Base-by-base conservation (phyloP, 352 stramenopile genomes). In the Globisporangium irregulare region DNA sequence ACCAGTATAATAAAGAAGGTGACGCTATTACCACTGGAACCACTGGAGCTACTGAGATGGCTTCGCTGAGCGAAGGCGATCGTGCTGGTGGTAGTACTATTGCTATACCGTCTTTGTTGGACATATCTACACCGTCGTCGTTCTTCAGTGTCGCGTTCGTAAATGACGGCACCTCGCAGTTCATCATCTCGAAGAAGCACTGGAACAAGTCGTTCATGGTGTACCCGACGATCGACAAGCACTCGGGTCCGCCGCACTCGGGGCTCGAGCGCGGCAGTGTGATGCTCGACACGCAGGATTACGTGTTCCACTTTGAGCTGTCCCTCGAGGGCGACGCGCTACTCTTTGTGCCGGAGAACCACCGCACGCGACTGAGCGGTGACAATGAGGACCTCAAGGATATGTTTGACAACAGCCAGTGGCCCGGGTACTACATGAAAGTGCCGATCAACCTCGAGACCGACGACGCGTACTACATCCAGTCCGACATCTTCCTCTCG, bases 151-250 rank as follows among this genome's bases (percentile, higher is more conserved):
- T 86, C n/a, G 68, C 72, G 8, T 76, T 81, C 32, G 67, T 69
- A 24, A 59, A 55, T 5, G 65, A 75, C 18, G 72, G 75, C 15
- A 64, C 62, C 4, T 48, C 79, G 1, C 60, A 81, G 7, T 92
- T 92, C 62, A 72, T 82, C 10, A 65, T 93, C 18, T 76, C 69
- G 43, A 91, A 93, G 70, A 36, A 67, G 22, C 64, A 80, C 51
- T 90, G 79, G 80, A 89, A 89, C 63, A 66, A 73, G 18, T 88
- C 81, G 14, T 93, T 91, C 61, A 76, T 93, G 34, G 83, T 93
- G 50, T 89, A 88, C 48, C 80, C 85, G 36, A 92, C 80, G 15
- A 78, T 92, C 12, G 81, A 81, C 6, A 89, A 82, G 62, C 77
- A 79, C 48, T 79, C 81, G 32, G 76, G 80, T 6, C 81, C 85